These are phyloP conservation scores for Trematosphaeria pertusa DNA, from an alignment of 2,329 filamentous ascomycete genomes.

Conservation along the genomic window DNA sequence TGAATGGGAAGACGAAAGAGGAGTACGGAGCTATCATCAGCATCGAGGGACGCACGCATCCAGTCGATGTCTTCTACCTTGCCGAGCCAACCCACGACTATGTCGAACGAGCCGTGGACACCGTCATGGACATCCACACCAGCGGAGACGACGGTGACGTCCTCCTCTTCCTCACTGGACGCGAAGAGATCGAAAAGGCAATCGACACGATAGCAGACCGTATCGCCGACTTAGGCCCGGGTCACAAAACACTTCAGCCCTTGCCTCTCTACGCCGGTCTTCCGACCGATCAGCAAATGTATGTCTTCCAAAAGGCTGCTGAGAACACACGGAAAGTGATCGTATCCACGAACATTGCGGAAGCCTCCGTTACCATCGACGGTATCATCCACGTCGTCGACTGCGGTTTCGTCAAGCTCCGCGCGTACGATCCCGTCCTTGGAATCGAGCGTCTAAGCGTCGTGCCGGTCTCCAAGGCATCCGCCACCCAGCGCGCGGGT, in stretches of 20 bases:
- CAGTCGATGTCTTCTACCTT: slow-evolving; percentile 85
- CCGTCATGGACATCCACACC: slow-evolving; percentile 85
- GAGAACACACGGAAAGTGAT: slow-evolving; percentile 89
- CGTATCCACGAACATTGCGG: slow-evolving; percentile 93
- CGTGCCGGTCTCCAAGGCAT: slow-evolving; percentile 85
- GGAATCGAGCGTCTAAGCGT: slow-evolving; percentile 88
- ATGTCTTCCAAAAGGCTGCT: slow-evolving; percentile 85
- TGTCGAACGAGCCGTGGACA: slow-evolving; percentile 79
- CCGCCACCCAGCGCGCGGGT: slow-evolving; percentile 89
- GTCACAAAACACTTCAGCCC: slow-evolving; percentile 67
- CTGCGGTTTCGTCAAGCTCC: slow-evolving; percentile 87
- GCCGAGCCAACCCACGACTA: slow-evolving; percentile 84
- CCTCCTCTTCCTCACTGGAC: slow-evolving; percentile 87
- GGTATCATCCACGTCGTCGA: slow-evolving; percentile 92
- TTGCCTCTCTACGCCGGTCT: slow-evolving; percentile 90
- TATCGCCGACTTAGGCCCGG: slow-evolving; percentile 66
- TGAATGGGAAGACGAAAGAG: slow-evolving; percentile 48
- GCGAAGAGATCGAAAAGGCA: slow-evolving; percentile 87
- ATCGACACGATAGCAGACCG: slow-evolving; percentile 82
- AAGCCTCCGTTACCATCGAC: slow-evolving; percentile 92
- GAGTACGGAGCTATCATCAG: slow-evolving; percentile 73
- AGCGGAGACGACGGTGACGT: slow-evolving; percentile 85
- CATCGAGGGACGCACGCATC: slow-evolving; percentile 85
- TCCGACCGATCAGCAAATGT: slow-evolving; percentile 90
- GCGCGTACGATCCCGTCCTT: slow-evolving; percentile 81